Base-by-base conservation (phyloP, 2,329 filamentous ascomycete species). In the Claviceps arundinis region DNA sequence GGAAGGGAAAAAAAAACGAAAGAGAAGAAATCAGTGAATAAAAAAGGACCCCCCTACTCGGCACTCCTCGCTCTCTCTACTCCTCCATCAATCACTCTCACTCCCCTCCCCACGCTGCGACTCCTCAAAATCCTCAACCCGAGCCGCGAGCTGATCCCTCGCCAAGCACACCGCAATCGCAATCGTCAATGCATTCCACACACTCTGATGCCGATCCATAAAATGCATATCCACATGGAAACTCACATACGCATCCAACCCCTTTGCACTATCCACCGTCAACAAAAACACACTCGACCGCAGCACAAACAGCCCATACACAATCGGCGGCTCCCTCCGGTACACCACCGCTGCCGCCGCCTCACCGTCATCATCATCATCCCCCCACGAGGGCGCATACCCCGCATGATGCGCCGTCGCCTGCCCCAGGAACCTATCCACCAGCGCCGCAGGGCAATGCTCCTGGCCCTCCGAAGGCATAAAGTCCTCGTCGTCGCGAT, bases 181-280 rank as follows among this genome's bases (percentile, higher is more conserved):
- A 9, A 71, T 51, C 4, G 71, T 73, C 40, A 73, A 56, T 2
- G 69, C 71, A 55, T 73, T 73, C 71, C 71, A 73, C 22, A 73
- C 64, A 50, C 69, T 66, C 57, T 73, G 70, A 17, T 64, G 60
- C 11, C 60, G 60, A 44, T 71, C 64, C 50, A 63, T 60, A 45
- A 73, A 71, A 46, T 70, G 62, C 22, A 66, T 59, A 46, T 70
- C 66, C n/a, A 71, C 65, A 46, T 73, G 71, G 50, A 68, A 72
- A 56, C 68, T 73, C 37, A 72, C 63, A 49, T 66, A 64, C n/a
- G 63, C 65, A 4, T 60, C 46, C 2, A 64, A 58, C 3, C 61
- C 67, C 48, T 66, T 66, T 19, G 67, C 60, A 0, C 71, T 63
- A 51, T 73, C 70, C 6, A 62, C 60, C 3, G 69, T 71, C 5